phyloP scores from a whole-genome alignment of 371 early-diverging fungal species.

The Apophysomyces trapeziformis region DNA sequence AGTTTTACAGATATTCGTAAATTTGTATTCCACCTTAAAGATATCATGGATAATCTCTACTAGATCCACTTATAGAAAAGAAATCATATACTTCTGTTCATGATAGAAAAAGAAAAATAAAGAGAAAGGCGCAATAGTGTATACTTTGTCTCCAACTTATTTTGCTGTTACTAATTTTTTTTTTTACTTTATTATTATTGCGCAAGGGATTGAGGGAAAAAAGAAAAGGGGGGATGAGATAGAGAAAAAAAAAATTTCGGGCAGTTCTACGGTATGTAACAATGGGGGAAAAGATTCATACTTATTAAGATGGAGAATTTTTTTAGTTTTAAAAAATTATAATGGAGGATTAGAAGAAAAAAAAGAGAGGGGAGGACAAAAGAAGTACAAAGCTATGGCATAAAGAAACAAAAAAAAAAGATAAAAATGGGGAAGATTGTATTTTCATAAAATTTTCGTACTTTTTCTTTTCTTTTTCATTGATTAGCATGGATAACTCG shows the following conservation, averaged over 20 bases:
- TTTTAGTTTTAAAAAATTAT: too few species aligned
- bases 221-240: neutral
- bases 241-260: neutral
- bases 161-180: neutral
- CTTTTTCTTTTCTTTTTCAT: neutral
- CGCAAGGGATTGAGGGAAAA: neutral
- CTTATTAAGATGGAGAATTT: too few species aligned
- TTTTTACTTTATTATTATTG: neutral
- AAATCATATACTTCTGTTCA: neutral
- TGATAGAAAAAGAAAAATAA: too few species aligned
- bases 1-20: constrained; percentile 78
- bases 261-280: too few species aligned
- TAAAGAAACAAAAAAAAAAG: neutral
- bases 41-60: constrained; percentile 46
- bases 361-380: constrained; percentile 8
- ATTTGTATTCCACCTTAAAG: constrained; percentile 52
- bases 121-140: neutral
- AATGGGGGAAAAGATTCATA: too few species aligned
- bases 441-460: too few species aligned
- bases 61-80: neutral
- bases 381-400: neutral
- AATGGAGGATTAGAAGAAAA: neutral
- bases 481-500: neutral
- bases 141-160: neutral
- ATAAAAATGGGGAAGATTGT: neutral